Base-by-base conservation (phyloP, 2,329 filamentous ascomycete species). In the Furcasterigmium furcatum region DNA sequence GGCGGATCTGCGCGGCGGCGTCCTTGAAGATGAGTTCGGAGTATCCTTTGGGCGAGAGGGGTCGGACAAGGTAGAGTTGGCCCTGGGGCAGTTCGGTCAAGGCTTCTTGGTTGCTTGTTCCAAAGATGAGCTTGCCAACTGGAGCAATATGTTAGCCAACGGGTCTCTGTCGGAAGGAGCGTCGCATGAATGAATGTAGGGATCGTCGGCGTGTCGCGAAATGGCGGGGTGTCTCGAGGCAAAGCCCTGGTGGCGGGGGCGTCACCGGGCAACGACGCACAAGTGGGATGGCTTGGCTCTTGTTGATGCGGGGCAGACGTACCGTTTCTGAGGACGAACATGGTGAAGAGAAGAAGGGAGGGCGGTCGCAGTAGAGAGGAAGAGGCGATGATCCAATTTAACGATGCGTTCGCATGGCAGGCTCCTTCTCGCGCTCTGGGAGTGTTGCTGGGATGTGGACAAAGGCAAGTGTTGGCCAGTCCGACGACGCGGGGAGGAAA, bases 21-120 rank as follows among this genome's bases (percentile, higher is more conserved):
- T 99, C 94, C 68, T 94, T 96, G 78, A 96, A 99, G 68, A 99
- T 95, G 63, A 97, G 90, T 68, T 99, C 94, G 2, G 92, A 96
- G 66, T 96, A 97, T 54, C 94, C 94, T 67, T 99, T 99, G 46
- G 92, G 91, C 8, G 92, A 97, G 41, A 90, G 81, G 10, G 94
- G 94, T 58, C 94, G 88, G 58, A 99, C 94, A 55, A 99, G 86
- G 68, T 96, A 99, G 38, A 99, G 88, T 68, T 97, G 91, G 62
- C 94, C 94, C 67, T 97, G 91, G 14, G 91, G 84, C 36, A 99
- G 85, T 64, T 97, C 91, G 68, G 96, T 90, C 62, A 99, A 83
- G 40, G 90, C 87, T 73, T 97, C 91, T 67, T 96, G 92, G 64
- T 84, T 89, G 59, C 81, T 82, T 50, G 78, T 82, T 62, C 95